A percentile compares a stretch with the other conserved stretches of the same genome.
Conservation (phyloP, 345 rosid genomes). For the Boechera retrofracta region DNA sequence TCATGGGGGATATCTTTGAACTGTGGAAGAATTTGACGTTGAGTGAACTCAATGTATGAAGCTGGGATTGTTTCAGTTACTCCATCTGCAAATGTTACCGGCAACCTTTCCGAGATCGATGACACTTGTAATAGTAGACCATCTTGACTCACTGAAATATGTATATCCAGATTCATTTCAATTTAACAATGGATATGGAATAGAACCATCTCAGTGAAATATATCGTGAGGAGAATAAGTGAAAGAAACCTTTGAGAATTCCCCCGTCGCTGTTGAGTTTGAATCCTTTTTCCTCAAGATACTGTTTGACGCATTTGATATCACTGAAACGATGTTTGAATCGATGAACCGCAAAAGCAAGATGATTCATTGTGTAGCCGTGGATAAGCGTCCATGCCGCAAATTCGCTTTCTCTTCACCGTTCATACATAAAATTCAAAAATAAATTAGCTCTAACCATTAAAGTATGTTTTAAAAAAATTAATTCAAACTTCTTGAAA, state of each 20-base stretch:
- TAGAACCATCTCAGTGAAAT: background rate
- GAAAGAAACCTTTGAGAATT: constrained; percentile 68
- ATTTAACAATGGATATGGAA: background rate
- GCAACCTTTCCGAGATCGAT: constrained; percentile 64
- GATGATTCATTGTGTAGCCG: constrained; percentile 92
- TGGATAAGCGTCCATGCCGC: constrained; percentile 95
- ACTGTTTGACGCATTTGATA: constrained; percentile 60
- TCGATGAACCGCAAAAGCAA: constrained; percentile 76
- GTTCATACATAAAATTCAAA: background rate
- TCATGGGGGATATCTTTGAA: constrained; percentile 51
- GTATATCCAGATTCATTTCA: background rate
- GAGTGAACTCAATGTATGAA: constrained; percentile 84
- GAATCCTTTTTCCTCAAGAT: constrained; percentile 69
- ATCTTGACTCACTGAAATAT: constrained; percentile 72
- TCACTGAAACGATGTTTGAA: constrained; percentile 66
- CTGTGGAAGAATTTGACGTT: constrained; percentile 72
- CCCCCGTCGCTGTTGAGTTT: constrained; percentile 83
- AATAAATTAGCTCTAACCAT: background rate
- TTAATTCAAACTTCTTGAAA: background rate
- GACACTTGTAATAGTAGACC: constrained; percentile 82
- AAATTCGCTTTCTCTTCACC: constrained; percentile 78
- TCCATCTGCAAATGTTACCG: constrained; percentile 63
- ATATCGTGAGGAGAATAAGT: background rate
- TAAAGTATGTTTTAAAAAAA: background rate
- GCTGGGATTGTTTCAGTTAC: constrained; percentile 65